Percentiles rank a stretch among this genome's conserved stretches.
Conservation (phyloP, 139 green algal genomes). For the Volvox reticuliferus region DNA sequence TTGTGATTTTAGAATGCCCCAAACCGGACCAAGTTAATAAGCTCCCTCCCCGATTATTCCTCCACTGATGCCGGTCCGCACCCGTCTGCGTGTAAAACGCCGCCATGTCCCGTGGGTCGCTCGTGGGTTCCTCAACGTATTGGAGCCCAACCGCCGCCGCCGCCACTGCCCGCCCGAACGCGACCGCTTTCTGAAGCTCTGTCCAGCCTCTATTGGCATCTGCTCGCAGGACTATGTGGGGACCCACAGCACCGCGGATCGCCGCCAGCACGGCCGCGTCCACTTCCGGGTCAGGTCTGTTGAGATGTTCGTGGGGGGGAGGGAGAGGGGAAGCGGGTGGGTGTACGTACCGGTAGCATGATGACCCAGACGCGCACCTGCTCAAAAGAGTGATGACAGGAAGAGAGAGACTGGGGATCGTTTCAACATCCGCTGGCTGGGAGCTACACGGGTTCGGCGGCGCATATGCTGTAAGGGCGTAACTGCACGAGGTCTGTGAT, state of each 20-base stretch:
- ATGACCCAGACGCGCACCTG: too few relatives aligned
- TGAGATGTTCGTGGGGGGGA: neutral
- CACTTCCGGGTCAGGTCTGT: conserved; percentile 55
- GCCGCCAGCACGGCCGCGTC: conserved; percentile 83
- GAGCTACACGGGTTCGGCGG: too few relatives aligned
- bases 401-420: too few relatives aligned
- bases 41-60: too few relatives aligned
- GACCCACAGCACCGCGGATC: conserved; percentile 76
- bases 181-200: conserved; percentile 74
- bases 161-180: conserved; percentile 61
- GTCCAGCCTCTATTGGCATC: conserved; percentile 95
- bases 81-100: conserved; percentile 72
- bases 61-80: neutral
- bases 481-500: too few relatives aligned
- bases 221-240: conserved; percentile 73
- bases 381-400: too few relatives aligned
- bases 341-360: too few relatives aligned
- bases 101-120: conserved; percentile 66
- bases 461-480: too few relatives aligned
- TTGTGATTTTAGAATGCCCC: too few relatives aligned
- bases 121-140: conserved; percentile 90
- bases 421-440: too few relatives aligned
- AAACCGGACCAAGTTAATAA: too few relatives aligned
- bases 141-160: conserved; percentile 59
- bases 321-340: neutral